Evolutionary conservation across 768 basidiomycete genomes (phyloP).

Genomic region (Ephemerocybe angulata): DNA sequence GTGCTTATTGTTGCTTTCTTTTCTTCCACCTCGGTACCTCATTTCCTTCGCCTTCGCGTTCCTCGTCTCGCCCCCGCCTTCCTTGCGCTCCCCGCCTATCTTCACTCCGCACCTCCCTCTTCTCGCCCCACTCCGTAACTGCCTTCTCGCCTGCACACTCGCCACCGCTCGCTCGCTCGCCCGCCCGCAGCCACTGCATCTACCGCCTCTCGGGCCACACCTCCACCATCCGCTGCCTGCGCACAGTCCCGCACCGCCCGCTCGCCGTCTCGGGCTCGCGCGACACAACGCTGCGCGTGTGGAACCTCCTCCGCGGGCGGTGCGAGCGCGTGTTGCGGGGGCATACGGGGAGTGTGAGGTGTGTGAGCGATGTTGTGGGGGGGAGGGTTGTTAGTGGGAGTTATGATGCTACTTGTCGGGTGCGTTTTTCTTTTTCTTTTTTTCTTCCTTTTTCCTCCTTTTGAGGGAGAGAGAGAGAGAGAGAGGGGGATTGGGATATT

Average conservation of each 20-base stretch:
- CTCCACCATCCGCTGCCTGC: constrained; percentile 88
- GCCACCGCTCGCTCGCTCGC: background rate
- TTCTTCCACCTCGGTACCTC: no score
- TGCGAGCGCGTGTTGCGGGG: constrained; percentile 65
- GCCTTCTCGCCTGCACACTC: background rate
- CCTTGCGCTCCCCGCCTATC: background rate
- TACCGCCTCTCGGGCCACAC: constrained; percentile 81
- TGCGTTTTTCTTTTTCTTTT: constrained; percentile 31
- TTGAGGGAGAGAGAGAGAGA: background rate
- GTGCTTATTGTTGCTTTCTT: no score
- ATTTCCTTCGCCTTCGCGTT: no score
- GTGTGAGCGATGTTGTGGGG: constrained; percentile 85
- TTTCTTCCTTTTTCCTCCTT: background rate
- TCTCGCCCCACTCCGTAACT: background rate
- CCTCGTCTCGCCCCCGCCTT: no score
- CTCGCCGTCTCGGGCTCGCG: constrained; percentile 89
- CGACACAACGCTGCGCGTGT: constrained; percentile 82
- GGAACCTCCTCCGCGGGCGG: constrained; percentile 86
- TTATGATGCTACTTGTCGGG: constrained; percentile 86
- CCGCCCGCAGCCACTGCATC: constrained; percentile 54
- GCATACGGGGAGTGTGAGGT: constrained; percentile 79
- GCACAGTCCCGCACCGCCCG: constrained; percentile 81
- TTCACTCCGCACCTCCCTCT: background rate
- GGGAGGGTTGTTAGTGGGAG: constrained; percentile 85
- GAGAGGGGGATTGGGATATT: background rate